Evolutionary conservation across 371 early-diverging fungal species (phyloP).

Genomic region (Apophysomyces trapeziformis): DNA sequence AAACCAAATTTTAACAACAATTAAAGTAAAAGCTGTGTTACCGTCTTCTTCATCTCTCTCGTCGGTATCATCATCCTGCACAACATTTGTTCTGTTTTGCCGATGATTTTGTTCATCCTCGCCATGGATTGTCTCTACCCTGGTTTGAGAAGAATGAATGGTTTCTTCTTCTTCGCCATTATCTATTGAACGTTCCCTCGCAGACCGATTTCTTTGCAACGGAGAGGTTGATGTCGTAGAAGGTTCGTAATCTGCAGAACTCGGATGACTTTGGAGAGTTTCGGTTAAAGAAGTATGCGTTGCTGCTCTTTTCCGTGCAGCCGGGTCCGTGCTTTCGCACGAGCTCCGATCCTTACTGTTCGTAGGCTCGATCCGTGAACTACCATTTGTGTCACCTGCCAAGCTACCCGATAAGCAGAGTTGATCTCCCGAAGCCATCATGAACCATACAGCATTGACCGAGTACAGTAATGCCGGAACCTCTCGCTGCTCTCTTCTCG

Average conservation of each 20-base stretch:
- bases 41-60: slow-evolving; percentile 60
- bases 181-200: slow-evolving; percentile 23
- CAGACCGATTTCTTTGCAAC: slow-evolving; percentile 10
- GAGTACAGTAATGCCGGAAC: slow-evolving; percentile 85
- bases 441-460: slow-evolving; percentile 79
- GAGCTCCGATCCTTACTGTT: slow-evolving; percentile 7
- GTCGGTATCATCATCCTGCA: not conserved
- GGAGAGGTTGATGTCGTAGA: slow-evolving; percentile 25
- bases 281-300: slow-evolving; percentile 20
- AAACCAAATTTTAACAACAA: not conserved
- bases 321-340: slow-evolving; percentile 6
- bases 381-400: slow-evolving; percentile 13
- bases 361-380: slow-evolving; percentile 10
- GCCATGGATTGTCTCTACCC: not conserved
- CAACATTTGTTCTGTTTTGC: not conserved
- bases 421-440: slow-evolving; percentile 64
- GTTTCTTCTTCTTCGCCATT: slow-evolving; percentile 23
- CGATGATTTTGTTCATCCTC: not conserved
- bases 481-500: slow-evolving; percentile 71
- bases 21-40: slow-evolving; percentile 7
- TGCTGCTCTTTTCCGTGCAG: slow-evolving; percentile 13
- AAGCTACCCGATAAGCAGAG: slow-evolving; percentile 24
- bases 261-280: slow-evolving; percentile 16
- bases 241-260: slow-evolving; percentile 21
- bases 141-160: slow-evolving; percentile 3